Conservation (phyloP, 768 basidiomycete species). For the Auriscalpium orientale region DNA sequence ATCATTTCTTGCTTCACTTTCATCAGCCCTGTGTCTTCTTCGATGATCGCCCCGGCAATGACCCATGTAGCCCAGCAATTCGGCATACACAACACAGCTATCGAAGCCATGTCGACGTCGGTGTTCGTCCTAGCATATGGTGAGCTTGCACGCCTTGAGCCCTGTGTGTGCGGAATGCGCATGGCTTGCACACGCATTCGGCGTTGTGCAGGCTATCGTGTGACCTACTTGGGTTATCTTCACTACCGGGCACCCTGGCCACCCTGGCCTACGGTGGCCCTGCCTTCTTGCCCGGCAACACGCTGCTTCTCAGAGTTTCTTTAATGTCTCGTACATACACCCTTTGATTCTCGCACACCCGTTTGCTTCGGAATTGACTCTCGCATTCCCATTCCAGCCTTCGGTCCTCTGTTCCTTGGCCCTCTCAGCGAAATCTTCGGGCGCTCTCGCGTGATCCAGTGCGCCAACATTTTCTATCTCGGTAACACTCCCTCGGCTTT, state of each 20-base stretch:
- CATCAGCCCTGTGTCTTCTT: conserved; percentile 59
- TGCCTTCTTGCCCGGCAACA: too few species aligned
- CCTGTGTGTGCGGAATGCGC: too few species aligned
- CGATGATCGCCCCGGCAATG: conserved; percentile 66
- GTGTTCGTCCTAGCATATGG: conserved; percentile 57
- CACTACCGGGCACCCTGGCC: too few species aligned
- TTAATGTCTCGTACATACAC: too few species aligned
- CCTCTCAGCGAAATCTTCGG: conserved; percentile 71
- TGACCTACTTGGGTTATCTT: too few species aligned
- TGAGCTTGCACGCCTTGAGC: conserved; percentile 16
- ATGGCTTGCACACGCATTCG: too few species aligned
- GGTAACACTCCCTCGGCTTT: conserved; percentile 29
- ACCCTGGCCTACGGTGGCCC: too few species aligned
- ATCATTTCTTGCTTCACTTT: conserved; percentile 61
- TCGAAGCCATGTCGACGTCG: conserved; percentile 52
- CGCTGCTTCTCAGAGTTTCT: too few species aligned
- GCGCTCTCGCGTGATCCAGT: conserved; percentile 51
- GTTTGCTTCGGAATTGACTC: too few species aligned
- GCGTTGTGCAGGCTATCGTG: too few species aligned
- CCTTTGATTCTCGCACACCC: too few species aligned
- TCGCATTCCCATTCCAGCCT: conserved; percentile 27
- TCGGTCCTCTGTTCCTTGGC: conserved; percentile 40
- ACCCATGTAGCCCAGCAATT: conserved; percentile 44
- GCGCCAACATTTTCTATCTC: conserved; percentile 59
- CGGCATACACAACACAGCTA: conserved; percentile 38